These are phyloP conservation scores for Bolboschoenoplectus hybrid DNA, from an alignment of 202 grass and related monocot species.

Conservation along the genomic window DNA sequence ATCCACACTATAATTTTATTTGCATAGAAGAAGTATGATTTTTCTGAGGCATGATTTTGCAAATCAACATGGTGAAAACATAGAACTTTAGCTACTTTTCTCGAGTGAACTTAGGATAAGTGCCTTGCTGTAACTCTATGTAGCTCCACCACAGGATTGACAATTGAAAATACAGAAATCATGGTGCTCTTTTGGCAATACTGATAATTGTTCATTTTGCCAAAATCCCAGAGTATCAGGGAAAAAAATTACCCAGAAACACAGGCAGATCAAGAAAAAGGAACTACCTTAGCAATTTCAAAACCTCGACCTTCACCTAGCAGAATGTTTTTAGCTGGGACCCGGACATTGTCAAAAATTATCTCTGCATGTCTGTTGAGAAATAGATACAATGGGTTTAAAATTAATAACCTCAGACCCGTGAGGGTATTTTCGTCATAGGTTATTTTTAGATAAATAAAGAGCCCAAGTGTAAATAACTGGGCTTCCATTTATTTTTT, in stretches of 20 bases:
- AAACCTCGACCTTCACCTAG: slow-evolving; percentile 92
- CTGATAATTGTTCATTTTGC: background rate
- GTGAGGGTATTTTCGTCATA: too few species aligned
- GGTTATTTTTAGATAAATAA: too few species aligned
- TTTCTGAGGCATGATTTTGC: background rate
- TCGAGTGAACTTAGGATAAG: background rate
- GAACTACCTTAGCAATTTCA: slow-evolving; percentile 85
- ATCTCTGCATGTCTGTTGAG: slow-evolving; percentile 78
- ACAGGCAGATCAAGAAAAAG: background rate
- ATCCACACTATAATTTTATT: background rate
- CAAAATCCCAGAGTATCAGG: background rate
- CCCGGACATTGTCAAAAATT: slow-evolving; percentile 79
- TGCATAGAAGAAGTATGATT: background rate
- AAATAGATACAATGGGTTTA: too few species aligned
- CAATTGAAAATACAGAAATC: background rate
- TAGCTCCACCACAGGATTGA: background rate
- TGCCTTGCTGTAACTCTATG: background rate
- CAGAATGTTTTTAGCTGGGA: slow-evolving; percentile 76
- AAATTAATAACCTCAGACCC: too few species aligned
- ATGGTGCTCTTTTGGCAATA: background rate
- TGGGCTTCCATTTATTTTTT: too few species aligned
- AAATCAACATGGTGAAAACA: background rate
- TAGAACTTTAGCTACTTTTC: background rate
- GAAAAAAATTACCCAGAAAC: slow-evolving; percentile 16
- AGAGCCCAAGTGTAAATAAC: too few species aligned